phyloP scores from a whole-genome alignment of 768 basidiomycete species.

The Fistulinella prunicolor region DNA sequence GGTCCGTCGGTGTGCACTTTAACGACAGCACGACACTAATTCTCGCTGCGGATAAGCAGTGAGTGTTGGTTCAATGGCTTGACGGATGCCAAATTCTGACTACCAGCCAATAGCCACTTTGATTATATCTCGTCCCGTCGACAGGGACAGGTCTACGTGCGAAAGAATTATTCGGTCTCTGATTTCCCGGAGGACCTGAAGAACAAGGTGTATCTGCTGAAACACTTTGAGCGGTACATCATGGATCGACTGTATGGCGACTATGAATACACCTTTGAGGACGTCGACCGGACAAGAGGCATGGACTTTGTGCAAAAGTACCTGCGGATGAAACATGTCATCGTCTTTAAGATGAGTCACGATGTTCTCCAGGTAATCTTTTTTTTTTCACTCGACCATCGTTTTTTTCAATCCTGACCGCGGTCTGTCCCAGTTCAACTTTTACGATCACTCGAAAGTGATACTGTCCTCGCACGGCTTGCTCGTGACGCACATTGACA shows the following conservation, averaged over 20 bases:
- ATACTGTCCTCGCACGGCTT: constrained; percentile 81
- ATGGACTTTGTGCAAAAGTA: constrained; percentile 98
- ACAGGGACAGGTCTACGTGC: constrained; percentile 63
- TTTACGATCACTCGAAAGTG: constrained; percentile 95
- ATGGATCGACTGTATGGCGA: constrained; percentile 85
- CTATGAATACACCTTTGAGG: constrained; percentile 78
- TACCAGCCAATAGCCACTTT: constrained; percentile 53
- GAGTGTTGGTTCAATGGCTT: constrained; percentile 27
- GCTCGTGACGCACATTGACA: constrained; percentile 87
- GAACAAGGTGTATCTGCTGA: constrained; percentile 88
- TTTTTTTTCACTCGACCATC: neutral
- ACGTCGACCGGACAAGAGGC: constrained; percentile 62
- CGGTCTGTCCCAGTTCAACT: constrained; percentile 81
- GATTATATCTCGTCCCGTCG: constrained; percentile 79
- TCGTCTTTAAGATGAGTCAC: constrained; percentile 94
- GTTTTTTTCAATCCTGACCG: neutral
- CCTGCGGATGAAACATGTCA: constrained; percentile 94
- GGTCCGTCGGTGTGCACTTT: constrained; percentile 92
- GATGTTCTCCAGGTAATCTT: constrained; percentile 83
- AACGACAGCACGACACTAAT: constrained; percentile 91
- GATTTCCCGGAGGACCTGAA: constrained; percentile 80
- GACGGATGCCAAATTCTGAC: neutral
- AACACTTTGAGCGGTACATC: constrained; percentile 94
- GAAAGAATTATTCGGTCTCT: constrained; percentile 67
- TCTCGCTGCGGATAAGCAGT: constrained; percentile 85